Base-by-base conservation (phyloP, 169 alveolate species). In the Plasmodium blacklocki region DNA sequence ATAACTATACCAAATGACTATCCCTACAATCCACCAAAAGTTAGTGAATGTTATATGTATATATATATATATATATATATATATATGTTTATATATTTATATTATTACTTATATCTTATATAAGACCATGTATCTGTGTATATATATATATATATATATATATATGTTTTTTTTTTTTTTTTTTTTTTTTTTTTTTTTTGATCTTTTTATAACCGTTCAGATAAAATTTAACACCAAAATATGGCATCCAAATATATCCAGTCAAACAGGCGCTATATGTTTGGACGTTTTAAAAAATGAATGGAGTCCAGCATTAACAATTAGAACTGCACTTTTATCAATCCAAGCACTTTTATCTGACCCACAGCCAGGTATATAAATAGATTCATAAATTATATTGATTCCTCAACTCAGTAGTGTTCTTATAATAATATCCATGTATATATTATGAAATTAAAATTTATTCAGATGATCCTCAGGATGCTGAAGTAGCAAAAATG, bases 261-360 rank as follows among this genome's bases (percentile, higher is more conserved):
- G 98, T 73, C 97, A 96, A 91, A 96, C 98, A 14, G 98, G 99
- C 7, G 99, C 99, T 39, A 98, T 98, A 50, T 98, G 99, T 89
- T 92, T 98, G 75, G 99, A 98, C 91, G 97, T 97, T 56, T 93
- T 98, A n/a, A 96, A 97, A 88, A 94, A 96, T 87, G 99, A 97
- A 88, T 98, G 99, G 99, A 96, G 98, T 49, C 99, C 99, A n/a
- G 99, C 99, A 8, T 92, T 98, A 52, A 97, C 99, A 4, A 95
- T 97, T 39, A 94, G 99, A 56, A 97, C 99, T n/a, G 99, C 98
- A 49, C 94, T 97, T 52, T 92, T 96, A 32, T 96, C 98, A 7
- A 97, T 98, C 60, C 98, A 96, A 74, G 97, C 98, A 12, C 88
- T 95, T 60, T 66, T 94, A 43, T 94, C 98, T 2, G 95, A 96